These are phyloP conservation scores for Ettlia oleoabundans DNA, from an alignment of 139 green algal genomes.

Conservation along the genomic window DNA sequence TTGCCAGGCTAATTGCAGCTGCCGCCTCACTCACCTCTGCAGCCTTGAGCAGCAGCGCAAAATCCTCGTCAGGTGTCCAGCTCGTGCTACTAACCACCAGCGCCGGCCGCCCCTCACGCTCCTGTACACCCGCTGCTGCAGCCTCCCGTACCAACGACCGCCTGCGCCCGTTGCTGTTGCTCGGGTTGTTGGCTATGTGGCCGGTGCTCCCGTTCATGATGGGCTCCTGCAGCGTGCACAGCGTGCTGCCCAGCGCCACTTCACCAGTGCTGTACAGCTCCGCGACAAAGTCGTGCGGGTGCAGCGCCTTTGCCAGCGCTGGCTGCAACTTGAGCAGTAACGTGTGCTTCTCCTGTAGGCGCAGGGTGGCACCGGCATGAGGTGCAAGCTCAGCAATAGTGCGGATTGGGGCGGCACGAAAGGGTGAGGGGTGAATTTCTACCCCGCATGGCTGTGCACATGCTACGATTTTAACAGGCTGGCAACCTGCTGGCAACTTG, in stretches of 20 bases:
- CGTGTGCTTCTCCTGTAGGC: conserved; percentile 36
- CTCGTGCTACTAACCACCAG: conserved; percentile 95
- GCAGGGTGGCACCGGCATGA: too few species aligned
- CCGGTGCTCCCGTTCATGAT: not conserved
- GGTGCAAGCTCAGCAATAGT: too few species aligned
- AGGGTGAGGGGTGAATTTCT: too few species aligned
- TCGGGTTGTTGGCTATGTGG: not conserved
- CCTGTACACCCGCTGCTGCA: not conserved
- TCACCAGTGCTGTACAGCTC: not conserved
- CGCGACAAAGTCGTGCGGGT: conserved; percentile 43
- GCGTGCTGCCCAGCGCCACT: conserved; percentile 16
- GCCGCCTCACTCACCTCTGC: conserved; percentile 43
- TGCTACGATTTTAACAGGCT: too few species aligned
- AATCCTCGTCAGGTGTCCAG: conserved; percentile 99
- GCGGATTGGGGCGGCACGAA: too few species aligned
- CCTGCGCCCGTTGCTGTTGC: too few species aligned
- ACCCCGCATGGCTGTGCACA: too few species aligned
- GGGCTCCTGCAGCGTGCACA: conserved; percentile 32
- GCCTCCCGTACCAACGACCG: too few species aligned
- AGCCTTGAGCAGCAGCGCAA: conserved; percentile 88
- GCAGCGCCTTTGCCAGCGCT: conserved; percentile 30
- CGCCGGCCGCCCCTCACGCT: conserved; percentile 68
- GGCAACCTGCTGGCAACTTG: too few species aligned
- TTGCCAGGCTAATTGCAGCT: not conserved
- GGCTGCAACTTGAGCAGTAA: conserved; percentile 49